Evolutionary conservation across 345 rosid genomes (phyloP).

Genomic region (Camelina hispida): DNA sequence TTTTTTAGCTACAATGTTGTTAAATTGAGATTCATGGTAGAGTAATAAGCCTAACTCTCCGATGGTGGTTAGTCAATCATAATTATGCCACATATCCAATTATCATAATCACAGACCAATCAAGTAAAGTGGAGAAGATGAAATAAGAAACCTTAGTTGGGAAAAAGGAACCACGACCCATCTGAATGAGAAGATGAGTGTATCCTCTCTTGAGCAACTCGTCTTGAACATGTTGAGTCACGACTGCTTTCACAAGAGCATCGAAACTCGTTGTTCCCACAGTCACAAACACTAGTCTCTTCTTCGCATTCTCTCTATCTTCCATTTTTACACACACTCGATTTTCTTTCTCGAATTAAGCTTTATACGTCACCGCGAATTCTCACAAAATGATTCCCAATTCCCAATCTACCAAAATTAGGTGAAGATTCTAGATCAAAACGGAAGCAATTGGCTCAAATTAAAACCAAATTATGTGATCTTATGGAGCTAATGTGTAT

Average conservation of each 20-base stretch:
- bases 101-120: background rate
- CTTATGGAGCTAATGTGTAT: background rate
- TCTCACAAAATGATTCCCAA: background rate
- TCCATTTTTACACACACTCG: constrained; percentile 38
- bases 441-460: background rate
- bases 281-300: constrained; percentile 74
- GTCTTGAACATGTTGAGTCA: constrained; percentile 57
- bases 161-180: constrained; percentile 77
- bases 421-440: background rate
- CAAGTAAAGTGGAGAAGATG: background rate
- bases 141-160: constrained; percentile 60
- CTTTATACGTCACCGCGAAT: background rate
- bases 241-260: constrained; percentile 69
- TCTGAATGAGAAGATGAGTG: constrained; percentile 79
- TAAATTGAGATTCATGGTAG: background rate
- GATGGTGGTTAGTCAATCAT: too few species aligned
- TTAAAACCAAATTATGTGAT: background rate
- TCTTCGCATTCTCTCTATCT: constrained; percentile 42
- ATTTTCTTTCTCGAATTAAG: background rate
- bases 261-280: constrained; percentile 94
- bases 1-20: background rate
- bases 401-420: background rate
- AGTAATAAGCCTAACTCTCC: background rate
- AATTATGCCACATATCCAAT: background rate
- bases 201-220: constrained; percentile 68